Evolutionary conservation across 129 eudicot genomes (phyloP).

Genomic region (Tagetes erecta): DNA sequence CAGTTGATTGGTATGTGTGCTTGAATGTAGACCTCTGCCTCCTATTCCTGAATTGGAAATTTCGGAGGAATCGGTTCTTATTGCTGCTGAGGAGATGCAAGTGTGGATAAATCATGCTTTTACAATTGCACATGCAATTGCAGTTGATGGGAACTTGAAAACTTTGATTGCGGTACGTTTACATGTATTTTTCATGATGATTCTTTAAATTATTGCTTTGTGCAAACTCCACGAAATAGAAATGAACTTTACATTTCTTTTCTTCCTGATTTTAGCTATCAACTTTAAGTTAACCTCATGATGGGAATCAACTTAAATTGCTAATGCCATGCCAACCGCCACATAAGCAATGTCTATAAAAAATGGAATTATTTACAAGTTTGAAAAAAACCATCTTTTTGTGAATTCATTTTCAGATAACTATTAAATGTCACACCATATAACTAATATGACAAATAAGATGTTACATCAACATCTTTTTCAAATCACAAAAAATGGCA

Average conservation of each 20-base stretch:
- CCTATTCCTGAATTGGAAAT: slow-evolving; percentile 85
- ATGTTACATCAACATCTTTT: neutral
- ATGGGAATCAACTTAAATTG: too few relatives aligned
- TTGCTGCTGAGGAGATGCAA: slow-evolving; percentile 61
- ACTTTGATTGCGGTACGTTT: slow-evolving; percentile 55
- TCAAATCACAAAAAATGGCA: neutral
- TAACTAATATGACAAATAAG: neutral
- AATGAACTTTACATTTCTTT: neutral
- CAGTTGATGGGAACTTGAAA: slow-evolving; percentile 64
- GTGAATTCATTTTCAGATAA: neutral
- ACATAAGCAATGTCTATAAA: too few relatives aligned
- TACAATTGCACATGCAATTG: slow-evolving; percentile 66
- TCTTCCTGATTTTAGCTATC: neutral
- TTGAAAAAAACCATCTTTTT: neutral
- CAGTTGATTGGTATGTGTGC: neutral
- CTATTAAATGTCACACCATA: neutral
- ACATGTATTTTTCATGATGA: neutral
- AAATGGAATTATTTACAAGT: neutral
- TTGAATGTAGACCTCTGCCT: slow-evolving; percentile 72
- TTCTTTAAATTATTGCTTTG: neutral
- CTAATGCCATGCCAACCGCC: too few relatives aligned
- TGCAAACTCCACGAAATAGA: neutral
- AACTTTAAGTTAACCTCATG: neutral
- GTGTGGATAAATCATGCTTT: slow-evolving; percentile 60
- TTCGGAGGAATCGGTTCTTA: slow-evolving; percentile 61